phyloP scores from a whole-genome alignment of 352 stramenopile species.

The Aphanomyces cochlioides region DNA sequence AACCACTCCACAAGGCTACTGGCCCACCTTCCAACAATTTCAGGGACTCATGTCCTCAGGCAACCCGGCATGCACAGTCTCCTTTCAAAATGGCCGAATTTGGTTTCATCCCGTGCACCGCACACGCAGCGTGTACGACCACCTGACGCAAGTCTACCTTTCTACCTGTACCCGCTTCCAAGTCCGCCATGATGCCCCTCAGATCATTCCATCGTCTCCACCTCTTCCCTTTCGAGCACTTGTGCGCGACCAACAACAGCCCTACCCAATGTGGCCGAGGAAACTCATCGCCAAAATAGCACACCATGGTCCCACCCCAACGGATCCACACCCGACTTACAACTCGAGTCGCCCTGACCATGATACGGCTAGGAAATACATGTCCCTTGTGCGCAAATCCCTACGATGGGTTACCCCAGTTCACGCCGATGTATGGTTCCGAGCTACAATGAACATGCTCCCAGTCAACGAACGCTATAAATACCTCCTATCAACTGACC shows the following conservation, averaged over 20 bases:
- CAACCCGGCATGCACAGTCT: background rate
- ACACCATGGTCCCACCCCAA: background rate
- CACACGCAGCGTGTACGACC: background rate
- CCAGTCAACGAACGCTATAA: background rate
- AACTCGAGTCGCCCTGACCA: background rate
- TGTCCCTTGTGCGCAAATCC: background rate
- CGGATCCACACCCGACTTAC: background rate
- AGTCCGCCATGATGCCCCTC: background rate
- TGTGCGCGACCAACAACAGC: too few species aligned
- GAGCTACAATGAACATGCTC: background rate
- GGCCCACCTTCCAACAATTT: background rate
- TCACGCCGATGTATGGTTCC: constrained; percentile 1
- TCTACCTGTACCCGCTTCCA: background rate
- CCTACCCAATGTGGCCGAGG: background rate
- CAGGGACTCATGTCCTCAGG: background rate
- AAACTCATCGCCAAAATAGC: background rate
- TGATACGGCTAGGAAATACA: background rate
- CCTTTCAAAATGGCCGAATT: background rate
- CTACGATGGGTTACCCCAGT: background rate
- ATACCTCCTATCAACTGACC: background rate
- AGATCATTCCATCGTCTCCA: background rate
- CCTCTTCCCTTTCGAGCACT: too few species aligned
- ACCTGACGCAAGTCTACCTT: background rate
- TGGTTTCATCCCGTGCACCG: background rate
- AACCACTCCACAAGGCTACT: background rate